Evolutionary conservation across 1,139 yeast genomes (phyloP).

Genomic region (Kurtzmaniella quercitrusa): DNA sequence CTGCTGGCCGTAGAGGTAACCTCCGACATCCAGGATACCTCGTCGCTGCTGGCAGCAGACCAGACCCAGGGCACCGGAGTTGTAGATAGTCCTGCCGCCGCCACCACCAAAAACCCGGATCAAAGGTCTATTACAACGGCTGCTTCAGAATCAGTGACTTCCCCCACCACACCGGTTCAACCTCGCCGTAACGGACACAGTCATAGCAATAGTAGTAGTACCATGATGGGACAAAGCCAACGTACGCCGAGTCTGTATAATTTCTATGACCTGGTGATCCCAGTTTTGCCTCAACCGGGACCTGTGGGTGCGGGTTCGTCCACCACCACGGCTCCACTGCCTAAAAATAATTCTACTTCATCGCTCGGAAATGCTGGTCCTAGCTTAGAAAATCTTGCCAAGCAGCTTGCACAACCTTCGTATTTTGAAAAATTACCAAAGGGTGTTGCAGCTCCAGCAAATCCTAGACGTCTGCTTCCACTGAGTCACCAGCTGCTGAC

Average conservation of each 20-base stretch:
- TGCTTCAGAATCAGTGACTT: conserved; percentile 1
- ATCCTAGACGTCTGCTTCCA: conserved; percentile 2
- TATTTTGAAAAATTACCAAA: conserved; percentile 40
- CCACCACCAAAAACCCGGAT: conserved; percentile 7
- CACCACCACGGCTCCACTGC: not conserved
- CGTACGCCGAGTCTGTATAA: conserved; percentile 33
- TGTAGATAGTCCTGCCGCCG: not conserved
- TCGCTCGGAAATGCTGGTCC: conserved; percentile 8
- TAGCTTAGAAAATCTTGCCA: conserved; percentile 36
- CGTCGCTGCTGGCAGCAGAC: conserved; percentile 6
- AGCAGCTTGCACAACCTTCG: conserved; percentile 33
- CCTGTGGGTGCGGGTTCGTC: conserved; percentile 1
- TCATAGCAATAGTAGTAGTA: conserved; percentile 6
- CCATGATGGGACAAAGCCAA: conserved; percentile 3
- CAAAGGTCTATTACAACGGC: not conserved
- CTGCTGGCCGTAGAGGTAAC: conserved; percentile 1
- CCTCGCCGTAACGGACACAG: not conserved
- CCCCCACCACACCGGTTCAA: not conserved
- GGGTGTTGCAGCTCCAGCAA: conserved; percentile 19
- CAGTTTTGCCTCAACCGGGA: conserved; percentile 25
- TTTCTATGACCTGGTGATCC: conserved; percentile 43
- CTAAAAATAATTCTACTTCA: not conserved
- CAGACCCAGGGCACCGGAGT: conserved; percentile 5
- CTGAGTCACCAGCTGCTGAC: conserved; percentile 4
- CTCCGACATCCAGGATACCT: conserved; percentile 5